A percentile compares a stretch with the other conserved stretches of the same genome.
These are phyloP conservation scores for Cladosporium velox DNA, from an alignment of 2,329 filamentous ascomycete genomes.

Conservation along the genomic window DNA sequence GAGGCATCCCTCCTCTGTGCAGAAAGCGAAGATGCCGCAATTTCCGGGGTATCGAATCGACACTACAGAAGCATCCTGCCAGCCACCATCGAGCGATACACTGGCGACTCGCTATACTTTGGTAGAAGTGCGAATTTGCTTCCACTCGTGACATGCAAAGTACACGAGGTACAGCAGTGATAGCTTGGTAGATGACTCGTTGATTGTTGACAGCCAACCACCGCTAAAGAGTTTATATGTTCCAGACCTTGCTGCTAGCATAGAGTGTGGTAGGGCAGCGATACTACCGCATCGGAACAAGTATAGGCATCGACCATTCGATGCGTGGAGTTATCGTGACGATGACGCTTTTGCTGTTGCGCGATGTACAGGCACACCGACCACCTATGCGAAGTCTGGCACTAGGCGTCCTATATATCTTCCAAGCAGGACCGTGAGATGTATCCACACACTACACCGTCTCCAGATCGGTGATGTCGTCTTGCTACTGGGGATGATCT, in stretches of 20 bases:
- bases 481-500: background rate
- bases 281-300: background rate
- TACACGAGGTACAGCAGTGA: background rate
- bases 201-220: background rate
- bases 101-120: background rate
- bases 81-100: background rate
- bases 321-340: background rate
- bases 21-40: slow-evolving; percentile 2
- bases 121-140: background rate
- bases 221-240: background rate
- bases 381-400: background rate
- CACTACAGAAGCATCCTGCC: background rate
- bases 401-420: background rate
- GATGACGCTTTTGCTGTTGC: background rate
- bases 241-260: background rate
- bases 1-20: background rate
- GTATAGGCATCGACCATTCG: background rate
- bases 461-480: background rate
- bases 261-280: background rate
- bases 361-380: background rate
- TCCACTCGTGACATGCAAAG: slow-evolving; percentile 4
- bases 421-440: background rate
- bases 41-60: background rate
- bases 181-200: background rate
- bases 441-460: background rate